These are phyloP conservation scores for Lobosporangium transversale DNA, from an alignment of 192 early-diverging fungal genomes.

Conservation along the genomic window DNA sequence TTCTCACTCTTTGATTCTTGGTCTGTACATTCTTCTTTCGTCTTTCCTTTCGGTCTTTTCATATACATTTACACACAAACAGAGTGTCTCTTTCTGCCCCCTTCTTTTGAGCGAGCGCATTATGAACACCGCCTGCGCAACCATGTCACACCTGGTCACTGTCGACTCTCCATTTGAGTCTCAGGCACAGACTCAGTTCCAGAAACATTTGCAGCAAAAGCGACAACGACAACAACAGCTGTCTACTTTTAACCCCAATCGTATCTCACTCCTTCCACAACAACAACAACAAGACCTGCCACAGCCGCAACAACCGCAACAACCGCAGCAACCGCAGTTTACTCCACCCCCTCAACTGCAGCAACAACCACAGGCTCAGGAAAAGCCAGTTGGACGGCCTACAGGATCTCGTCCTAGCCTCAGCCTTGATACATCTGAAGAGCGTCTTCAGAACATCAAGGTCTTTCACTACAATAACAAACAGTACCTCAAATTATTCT, in stretches of 20 bases:
- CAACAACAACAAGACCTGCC: constrained; percentile 22
- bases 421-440: constrained; percentile 44
- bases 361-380: constrained; percentile 5
- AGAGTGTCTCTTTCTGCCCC: too few relatives aligned
- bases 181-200: constrained; percentile 6
- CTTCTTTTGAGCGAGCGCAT: too few relatives aligned
- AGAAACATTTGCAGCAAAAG: constrained; percentile 16
- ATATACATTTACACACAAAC: too few relatives aligned
- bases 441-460: constrained; percentile 40
- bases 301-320: constrained; percentile 25
- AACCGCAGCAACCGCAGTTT: constrained; percentile 12
- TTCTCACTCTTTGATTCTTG: too few relatives aligned
- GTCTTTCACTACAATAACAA: constrained; percentile 30
- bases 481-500: constrained; percentile 39
- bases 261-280: constrained; percentile 21
- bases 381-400: constrained; percentile 14
- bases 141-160: not conserved
- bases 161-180: not conserved
- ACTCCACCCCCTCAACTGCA: too few relatives aligned
- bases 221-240: constrained; percentile 25
- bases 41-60: too few relatives aligned
- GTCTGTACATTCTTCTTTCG: too few relatives aligned
- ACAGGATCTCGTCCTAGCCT: not conserved
- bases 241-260: constrained; percentile 25
- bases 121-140: too few relatives aligned